Conservation (phyloP, 139 green algal genomes). For the Pseudopediastrum boryanum region DNA sequence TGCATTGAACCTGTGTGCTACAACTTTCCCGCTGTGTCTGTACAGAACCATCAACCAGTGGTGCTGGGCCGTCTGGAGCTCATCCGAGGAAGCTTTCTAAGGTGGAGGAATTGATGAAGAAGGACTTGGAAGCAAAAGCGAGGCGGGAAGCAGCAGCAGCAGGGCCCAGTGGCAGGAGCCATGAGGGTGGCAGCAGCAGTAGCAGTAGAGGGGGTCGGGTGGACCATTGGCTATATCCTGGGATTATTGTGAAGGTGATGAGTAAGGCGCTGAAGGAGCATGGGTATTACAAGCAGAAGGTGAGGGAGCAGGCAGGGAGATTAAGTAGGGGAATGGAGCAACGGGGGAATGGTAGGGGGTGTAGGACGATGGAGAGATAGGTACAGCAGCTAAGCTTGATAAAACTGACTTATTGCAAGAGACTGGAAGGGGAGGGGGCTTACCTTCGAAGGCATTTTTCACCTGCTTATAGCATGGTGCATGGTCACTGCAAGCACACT, state of each 20-base stretch:
- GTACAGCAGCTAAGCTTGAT: too few species aligned
- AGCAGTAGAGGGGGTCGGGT: conserved; percentile 34
- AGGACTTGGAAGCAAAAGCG: conserved; percentile 46
- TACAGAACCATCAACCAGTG: not conserved
- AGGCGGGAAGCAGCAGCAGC: conserved; percentile 33
- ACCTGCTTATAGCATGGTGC: too few species aligned
- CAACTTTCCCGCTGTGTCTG: not conserved
- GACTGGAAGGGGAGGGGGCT: too few species aligned
- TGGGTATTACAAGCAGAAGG: conserved; percentile 95
- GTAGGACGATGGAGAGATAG: too few species aligned
- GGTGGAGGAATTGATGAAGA: conserved; percentile 81
- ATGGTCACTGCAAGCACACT: too few species aligned
- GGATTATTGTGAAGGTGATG: conserved; percentile 93
- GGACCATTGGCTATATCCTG: conserved; percentile 73
- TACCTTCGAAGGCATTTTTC: too few species aligned
- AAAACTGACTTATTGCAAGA: too few species aligned
- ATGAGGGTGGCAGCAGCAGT: not conserved
- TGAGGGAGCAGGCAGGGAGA: too few species aligned
- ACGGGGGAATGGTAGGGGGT: too few species aligned
- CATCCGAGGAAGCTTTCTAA: conserved; percentile 58
- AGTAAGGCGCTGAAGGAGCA: conserved; percentile 74
- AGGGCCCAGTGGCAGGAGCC: conserved; percentile 6
- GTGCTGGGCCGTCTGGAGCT: not conserved
- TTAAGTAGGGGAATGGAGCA: too few species aligned
- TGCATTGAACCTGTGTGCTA: too few species aligned